Evolutionary conservation across 1,284 basidiomycete species (phyloP), one percentile per base, ranked within the genome.

Genomic region (Filobasidium uniguttulatum): DNA sequence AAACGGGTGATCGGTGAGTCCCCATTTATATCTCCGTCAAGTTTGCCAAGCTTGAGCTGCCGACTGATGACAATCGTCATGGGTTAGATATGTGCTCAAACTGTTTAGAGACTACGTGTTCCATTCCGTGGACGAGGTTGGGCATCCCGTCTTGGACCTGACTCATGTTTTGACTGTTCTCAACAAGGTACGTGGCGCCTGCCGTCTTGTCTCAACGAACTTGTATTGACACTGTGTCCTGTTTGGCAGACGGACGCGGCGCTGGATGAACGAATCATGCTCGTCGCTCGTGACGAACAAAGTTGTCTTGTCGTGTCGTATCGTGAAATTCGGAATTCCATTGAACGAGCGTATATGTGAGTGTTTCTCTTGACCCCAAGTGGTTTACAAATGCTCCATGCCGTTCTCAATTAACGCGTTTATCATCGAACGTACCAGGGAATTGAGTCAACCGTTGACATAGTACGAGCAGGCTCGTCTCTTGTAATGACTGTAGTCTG

Each of bases 81-180:
- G 6, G 20, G 9, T n/a, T 43, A 61, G 60, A 36, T 98, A 99
- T 66, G 88, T 98, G 61, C 78, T 98, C 74, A 96, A 94, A 73
- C 78, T 99, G 45, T 98, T 99, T 77, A 79, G 94, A 25, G 94
- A 99, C 70, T 91, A 88, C 62, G 90, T 98, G 37, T 99, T 99
- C 72, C 94, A 99, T 66, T 87, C 93, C 61, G 83, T 94, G 37
- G 89, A 94, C 59, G 86, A 90, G 61, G 77, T 81, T 55, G 87
- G 88, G 9, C 81, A 83, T 52, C 91, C 94, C 0, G 80, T 96
- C 10, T 75, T 97, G 48, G 91, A 94, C 64, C 70, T 96, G 54
- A 79, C 81, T 0, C 89, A 96, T 69, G 89, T 96, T n/a, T 71
- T 96, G 25, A 78, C 81, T 1, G 87, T 84, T 62, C 71, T 94